A percentile compares a stretch with the other conserved stretches of the same genome.
Evolutionary conservation across 2,329 filamentous ascomycete species (phyloP).

Genomic region (Botrytis paeoniae): DNA sequence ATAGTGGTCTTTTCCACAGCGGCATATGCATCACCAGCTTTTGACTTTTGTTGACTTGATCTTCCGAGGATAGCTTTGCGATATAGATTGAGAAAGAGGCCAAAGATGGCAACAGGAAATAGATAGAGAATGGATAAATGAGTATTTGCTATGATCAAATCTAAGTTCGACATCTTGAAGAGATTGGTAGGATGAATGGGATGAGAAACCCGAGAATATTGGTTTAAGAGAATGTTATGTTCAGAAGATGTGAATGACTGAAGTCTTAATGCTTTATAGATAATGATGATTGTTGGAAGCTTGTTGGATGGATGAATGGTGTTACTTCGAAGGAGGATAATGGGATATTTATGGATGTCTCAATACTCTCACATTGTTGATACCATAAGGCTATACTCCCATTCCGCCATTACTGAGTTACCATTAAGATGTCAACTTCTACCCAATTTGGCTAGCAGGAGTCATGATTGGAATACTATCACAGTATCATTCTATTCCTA

Average conservation of each 20-base stretch:
- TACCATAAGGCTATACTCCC: background rate
- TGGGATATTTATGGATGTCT: background rate
- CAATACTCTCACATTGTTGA: background rate
- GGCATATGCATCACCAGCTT: background rate
- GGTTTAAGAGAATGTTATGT: background rate
- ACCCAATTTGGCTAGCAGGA: background rate
- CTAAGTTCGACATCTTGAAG: background rate
- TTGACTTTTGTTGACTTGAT: background rate
- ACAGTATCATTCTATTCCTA: background rate
- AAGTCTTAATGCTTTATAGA: background rate
- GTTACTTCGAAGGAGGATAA: background rate
- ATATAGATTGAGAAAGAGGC: conserved; percentile 4
- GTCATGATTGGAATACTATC: background rate
- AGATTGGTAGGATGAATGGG: background rate
- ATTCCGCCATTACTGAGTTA: background rate
- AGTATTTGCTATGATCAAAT: conserved; percentile 6
- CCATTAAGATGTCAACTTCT: background rate
- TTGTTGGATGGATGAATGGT: background rate
- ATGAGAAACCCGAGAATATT: background rate
- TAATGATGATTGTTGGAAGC: background rate
- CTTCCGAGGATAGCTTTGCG: background rate
- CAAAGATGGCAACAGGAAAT: background rate
- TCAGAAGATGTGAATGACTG: background rate
- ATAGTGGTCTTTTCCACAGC: background rate
- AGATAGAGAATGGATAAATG: conserved; percentile 2